Base-by-base conservation (phyloP, 2,329 filamentous ascomycete species). In the Akanthomyces uredinophilus region DNA sequence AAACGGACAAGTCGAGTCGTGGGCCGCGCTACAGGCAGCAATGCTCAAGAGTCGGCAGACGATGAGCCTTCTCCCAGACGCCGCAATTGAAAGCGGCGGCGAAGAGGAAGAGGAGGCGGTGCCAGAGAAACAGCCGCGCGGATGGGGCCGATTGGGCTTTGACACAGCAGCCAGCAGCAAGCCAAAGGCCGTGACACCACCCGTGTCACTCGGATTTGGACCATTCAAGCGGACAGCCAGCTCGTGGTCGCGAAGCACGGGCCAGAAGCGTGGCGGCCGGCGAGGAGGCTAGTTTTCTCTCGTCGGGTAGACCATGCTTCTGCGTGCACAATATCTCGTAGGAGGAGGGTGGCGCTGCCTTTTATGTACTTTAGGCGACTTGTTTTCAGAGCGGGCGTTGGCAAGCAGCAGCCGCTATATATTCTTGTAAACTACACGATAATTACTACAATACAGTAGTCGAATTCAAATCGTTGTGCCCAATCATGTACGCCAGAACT, bases 1-100 rank as follows among this genome's bases (percentile, higher is more conserved):
- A 62, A 79, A 76, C 52, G 85, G 83, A 1, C 77, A 84, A 46
- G 80, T 87, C 10, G 86, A 87, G 70, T 84, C 82, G 22, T 87
- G 85, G 82, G 80, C 81, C 0, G 84, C 83, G 4, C 68, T 77
- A 0, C 71, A 73, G 39, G 73, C 72, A 7, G 74, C 72, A 13
- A 71, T 77, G 71, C 69, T 73, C 59, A 78, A 73, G 64, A 70
- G 70, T 0, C 65, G 64, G 14, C 63, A 69, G 35, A 53, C 27
- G 20, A 37, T 55, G 43, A 41, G 43, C 44, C n/a, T 41, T 3
- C 51, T 46, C 5, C 37, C 57, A 10, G 62, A 63, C 20, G 27
- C 55, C n/a, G 37, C 47, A 6, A 32, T 54, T 2, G 47, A 32
- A 5, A 54, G 43, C 32, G 47, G n/a, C 8, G 46, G 37, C 5